A percentile compares a stretch with the other conserved stretches of the same genome.
Conservation (phyloP, 2,329 filamentous ascomycete species). For the Mycosphaerella sp. region DNA sequence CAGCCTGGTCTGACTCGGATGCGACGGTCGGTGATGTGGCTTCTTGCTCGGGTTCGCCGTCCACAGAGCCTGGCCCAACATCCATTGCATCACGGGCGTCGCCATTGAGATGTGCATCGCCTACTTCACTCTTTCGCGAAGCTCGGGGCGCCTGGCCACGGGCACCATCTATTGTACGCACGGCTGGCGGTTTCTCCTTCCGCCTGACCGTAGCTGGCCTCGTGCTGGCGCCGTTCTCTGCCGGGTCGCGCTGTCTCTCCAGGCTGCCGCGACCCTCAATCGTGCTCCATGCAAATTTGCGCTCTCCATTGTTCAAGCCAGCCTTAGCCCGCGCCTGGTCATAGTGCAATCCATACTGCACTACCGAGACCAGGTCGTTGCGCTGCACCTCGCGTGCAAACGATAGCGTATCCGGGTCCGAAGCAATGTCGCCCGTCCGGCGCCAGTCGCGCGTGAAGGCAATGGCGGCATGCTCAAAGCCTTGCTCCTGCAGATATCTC, state of each 20-base stretch:
- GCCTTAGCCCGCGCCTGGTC: conserved; percentile 35
- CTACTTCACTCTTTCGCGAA: conserved; percentile 31
- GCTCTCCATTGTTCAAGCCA: conserved; percentile 17
- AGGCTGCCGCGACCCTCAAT: conserved; percentile 22
- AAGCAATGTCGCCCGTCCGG: conserved; percentile 34
- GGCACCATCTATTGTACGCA: conserved; percentile 20
- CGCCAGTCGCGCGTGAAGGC: conserved; percentile 59
- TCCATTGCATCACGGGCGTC: conserved; percentile 41
- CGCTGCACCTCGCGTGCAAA: conserved; percentile 56
- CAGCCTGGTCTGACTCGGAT: conserved; percentile 26
- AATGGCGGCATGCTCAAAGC: conserved; percentile 40
- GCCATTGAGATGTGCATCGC: conserved; percentile 37
- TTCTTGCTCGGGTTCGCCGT: conserved; percentile 27
- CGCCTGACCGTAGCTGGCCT: conserved; percentile 13
- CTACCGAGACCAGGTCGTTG: conserved; percentile 54
- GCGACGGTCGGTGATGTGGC: conserved; percentile 24
- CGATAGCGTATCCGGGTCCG: conserved; percentile 53
- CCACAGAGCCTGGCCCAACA: conserved; percentile 32
- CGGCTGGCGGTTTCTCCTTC: conserved; percentile 16
- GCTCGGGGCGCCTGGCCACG: conserved; percentile 25
- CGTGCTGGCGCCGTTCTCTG: conserved; percentile 15
- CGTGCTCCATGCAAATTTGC: conserved; percentile 27
- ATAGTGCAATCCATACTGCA: conserved; percentile 56
- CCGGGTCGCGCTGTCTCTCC: conserved; percentile 16
- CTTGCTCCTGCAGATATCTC: conserved; percentile 48